Conservation (phyloP, 2,329 filamentous ascomycete genomes). For the Coniochaeta ligniaria region DNA sequence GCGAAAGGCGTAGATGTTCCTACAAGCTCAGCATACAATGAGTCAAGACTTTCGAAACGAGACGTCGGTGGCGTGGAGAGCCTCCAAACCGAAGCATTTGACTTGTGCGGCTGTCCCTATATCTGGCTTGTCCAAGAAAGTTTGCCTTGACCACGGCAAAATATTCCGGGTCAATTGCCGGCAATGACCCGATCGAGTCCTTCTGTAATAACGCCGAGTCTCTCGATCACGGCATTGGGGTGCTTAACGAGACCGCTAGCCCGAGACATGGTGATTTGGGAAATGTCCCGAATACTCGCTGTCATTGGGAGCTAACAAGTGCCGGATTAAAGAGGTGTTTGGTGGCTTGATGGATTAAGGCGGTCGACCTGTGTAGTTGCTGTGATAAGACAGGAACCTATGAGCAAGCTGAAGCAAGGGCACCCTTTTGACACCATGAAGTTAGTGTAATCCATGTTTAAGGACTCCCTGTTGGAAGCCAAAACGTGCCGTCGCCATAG, state of each 20-base stretch:
- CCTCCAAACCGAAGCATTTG: neutral
- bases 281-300: neutral
- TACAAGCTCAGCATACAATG: neutral
- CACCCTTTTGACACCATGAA: neutral
- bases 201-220: neutral
- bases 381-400: too few relatives aligned
- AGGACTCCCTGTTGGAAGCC: neutral
- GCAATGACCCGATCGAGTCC: neutral
- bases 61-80: neutral
- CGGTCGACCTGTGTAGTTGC: too few relatives aligned
- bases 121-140: neutral
- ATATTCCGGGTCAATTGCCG: neutral
- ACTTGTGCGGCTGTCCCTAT: neutral
- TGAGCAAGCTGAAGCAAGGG: neutral
- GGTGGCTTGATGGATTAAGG: neutral
- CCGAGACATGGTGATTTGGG: neutral
- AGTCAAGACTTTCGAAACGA: neutral
- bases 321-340: constrained; percentile 1
- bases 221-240: neutral
- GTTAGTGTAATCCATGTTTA: neutral
- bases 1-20: too few relatives aligned
- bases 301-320: neutral
- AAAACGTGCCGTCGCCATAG: neutral
- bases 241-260: neutral
- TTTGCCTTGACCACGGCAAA: neutral